Percentiles rank a stretch among this genome's conserved stretches.
phyloP scores from a whole-genome alignment of 2,329 filamentous ascomycete genomes.

The Microdochium nivale region DNA sequence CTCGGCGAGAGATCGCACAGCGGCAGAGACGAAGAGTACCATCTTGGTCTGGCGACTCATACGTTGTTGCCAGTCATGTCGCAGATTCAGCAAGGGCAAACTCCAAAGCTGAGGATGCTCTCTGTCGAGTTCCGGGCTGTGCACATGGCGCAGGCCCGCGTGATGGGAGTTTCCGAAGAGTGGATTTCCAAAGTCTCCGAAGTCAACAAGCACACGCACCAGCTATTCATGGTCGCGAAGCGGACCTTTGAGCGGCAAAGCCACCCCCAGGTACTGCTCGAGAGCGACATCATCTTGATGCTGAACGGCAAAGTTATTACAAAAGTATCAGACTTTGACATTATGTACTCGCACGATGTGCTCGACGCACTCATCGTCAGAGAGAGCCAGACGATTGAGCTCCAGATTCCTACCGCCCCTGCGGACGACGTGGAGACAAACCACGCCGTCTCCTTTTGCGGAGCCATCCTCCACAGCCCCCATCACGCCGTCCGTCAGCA shows the following conservation, averaged over 20 bases:
- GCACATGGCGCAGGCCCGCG: constrained; percentile 91
- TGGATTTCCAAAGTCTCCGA: constrained; percentile 89
- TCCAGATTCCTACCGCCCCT: constrained; percentile 76
- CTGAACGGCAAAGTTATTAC: constrained; percentile 91
- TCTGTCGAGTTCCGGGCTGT: constrained; percentile 93
- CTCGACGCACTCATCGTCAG: constrained; percentile 83
- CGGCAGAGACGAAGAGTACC: constrained; percentile 90
- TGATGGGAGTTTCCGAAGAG: constrained; percentile 93
- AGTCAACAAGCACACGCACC: constrained; percentile 85
- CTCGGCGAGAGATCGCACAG: constrained; percentile 79
- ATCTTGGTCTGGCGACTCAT: constrained; percentile 83
- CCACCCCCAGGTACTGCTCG: constrained; percentile 54
- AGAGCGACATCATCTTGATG: constrained; percentile 88
- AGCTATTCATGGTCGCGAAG: constrained; percentile 98
- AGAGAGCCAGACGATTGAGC: constrained; percentile 66
- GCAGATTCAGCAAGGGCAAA: constrained; percentile 71
- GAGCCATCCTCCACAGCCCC: constrained; percentile 83
- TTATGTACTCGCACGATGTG: constrained; percentile 86
- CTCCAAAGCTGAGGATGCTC: constrained; percentile 78
- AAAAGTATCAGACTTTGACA: constrained; percentile 81
- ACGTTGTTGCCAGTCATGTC: constrained; percentile 82
- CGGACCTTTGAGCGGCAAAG: constrained; percentile 57
- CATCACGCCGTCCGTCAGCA: constrained; percentile 96
- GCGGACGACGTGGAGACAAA: constrained; percentile 90
- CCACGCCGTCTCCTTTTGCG: constrained; percentile 88